Base-by-base conservation (phyloP, 1,284 basidiomycete genomes). In the Ceratobasidium sp. region DNA sequence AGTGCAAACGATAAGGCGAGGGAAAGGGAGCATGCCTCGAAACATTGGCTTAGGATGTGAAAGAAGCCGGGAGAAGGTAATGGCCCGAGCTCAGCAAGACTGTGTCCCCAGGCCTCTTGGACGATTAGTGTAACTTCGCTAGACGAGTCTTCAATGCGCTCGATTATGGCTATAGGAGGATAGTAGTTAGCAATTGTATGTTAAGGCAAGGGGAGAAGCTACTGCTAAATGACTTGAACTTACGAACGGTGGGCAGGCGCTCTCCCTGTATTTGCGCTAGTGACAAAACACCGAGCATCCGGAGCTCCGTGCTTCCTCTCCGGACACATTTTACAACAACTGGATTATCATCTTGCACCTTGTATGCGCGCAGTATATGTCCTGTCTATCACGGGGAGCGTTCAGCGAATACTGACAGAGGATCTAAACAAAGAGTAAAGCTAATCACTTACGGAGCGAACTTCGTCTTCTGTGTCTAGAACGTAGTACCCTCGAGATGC, bases 311-410 rank as follows among this genome's bases (percentile, higher is more conserved):
- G 45, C 45, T 60, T 6, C 14, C 69, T 33, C 45, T 50, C n/a
- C 56, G 56, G 33, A 62, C 29, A 14, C 54, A 72, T 62, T 72
- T 72, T n/a, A 72, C 69, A 31, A 72, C 45, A 2, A 72, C 56
- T 4, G 29, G n/a, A n/a, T 31, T n/a, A 14, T 44, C 17, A 14
- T 72, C 69, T n/a, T 56, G 36, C n/a, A 60, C 11, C 33, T 48
- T 72, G 8, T 47, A 48, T 29, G 69, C 69, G 33, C 56, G 56
- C 22, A 59, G 29, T 29, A 72, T 48, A 51, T 72, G 69, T 14
- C 69, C 69, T 24, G 56, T 50, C 69, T 72, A 47, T 19, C 29
- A 45, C 22, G 33, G 22, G 11, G 44, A 63, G 4, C 33, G 44
- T 45, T 24, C n/a, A 63, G 19, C 47, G n/a, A 45, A 45, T 45